Base-by-base conservation (phyloP, 495 filamentous ascomycete species). In the Aspergillus bertholletiae region DNA sequence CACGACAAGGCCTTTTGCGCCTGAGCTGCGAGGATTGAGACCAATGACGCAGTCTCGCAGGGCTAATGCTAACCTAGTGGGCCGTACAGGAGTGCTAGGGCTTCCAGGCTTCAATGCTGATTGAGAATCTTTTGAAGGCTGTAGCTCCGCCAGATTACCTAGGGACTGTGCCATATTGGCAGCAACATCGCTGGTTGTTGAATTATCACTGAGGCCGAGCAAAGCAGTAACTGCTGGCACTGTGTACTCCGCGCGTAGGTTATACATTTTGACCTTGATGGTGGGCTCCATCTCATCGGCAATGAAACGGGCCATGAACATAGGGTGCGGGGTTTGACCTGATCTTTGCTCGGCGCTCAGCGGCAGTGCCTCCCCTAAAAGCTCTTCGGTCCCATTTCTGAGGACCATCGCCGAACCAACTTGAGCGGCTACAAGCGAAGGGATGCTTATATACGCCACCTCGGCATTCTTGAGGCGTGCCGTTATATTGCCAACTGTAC, bases 261-360 rank as follows among this genome's bases (percentile, higher is more conserved):
- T 89, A 68, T 86, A 85, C 24, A 97, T 67, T 65, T 95, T 95
- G 55, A 97, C 62, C 66, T 92, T 96, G 50, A 96, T 73, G 12
- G 90, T 85, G 0, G 95, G 92, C 52, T 97, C 92, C 73, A 95
- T 89, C 61, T 97, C 95, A 66, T 97, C 92, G 0, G 89, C 89
- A 49, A 99, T 86, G 69, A 94, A 87, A 43, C 95, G 80, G 57
- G 86, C 84, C 85, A 91, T 90, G 24, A 90, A 58, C 66, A 88
- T 83, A 2, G 85, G 83, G 27, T 80, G 58, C 45, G 70, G 64
- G 34, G 63, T 51, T 54, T 63, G 47, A 17, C 50, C 54, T 18
- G 54, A 26, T 24, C 46, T 49, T 34, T 68, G 39, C 28, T 49
- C 54, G 28, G 40, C 49, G 43, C 44, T 51, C 5, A 65, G 41